Evolutionary conservation across 805 yeast species (phyloP).

Genomic region (Cyberlindnera xylosilytica): DNA sequence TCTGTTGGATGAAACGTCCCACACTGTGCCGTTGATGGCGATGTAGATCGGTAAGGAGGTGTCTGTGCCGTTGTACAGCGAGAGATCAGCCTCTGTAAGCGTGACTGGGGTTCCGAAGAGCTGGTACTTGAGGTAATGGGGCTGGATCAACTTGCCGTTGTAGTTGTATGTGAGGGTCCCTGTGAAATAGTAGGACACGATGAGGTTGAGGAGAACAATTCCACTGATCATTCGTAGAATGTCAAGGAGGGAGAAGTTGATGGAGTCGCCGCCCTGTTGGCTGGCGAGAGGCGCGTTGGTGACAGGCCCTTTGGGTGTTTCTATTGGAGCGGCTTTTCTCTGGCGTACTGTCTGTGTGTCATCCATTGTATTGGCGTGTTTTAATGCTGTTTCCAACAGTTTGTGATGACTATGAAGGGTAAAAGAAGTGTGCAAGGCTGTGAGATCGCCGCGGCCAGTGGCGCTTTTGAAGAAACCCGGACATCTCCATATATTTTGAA

Average conservation of each 20-base stretch:
- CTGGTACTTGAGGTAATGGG: slow-evolving; percentile 29
- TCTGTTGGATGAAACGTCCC: slow-evolving; percentile 46
- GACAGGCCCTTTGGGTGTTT: not conserved
- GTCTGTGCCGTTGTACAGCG: slow-evolving; percentile 43
- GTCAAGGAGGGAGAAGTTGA: slow-evolving; percentile 16
- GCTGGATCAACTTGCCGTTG: slow-evolving; percentile 41
- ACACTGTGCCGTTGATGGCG: slow-evolving; percentile 50
- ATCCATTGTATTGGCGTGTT: too few species aligned
- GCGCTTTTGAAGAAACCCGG: too few species aligned
- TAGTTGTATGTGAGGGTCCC: slow-evolving; percentile 44
- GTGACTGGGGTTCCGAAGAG: slow-evolving; percentile 18
- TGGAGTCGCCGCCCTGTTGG: not conserved
- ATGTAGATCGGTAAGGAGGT: slow-evolving; percentile 43
- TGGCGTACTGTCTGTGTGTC: not conserved
- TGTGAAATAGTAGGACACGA: slow-evolving; percentile 19
- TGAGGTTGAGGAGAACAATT: slow-evolving; percentile 10
- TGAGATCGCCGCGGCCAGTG: too few species aligned
- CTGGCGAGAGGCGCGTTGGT: not conserved
- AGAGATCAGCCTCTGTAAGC: slow-evolving; percentile 37
- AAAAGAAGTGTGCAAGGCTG: too few species aligned
- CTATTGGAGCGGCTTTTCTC: not conserved
- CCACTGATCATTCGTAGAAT: slow-evolving; percentile 24
- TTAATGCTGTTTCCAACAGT: too few species aligned
- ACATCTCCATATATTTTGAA: too few species aligned
- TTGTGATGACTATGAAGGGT: too few species aligned